Evolutionary conservation across 441 rosid species (phyloP), one percentile per base, ranked within the genome.

Genomic region (Sinapis alba): DNA sequence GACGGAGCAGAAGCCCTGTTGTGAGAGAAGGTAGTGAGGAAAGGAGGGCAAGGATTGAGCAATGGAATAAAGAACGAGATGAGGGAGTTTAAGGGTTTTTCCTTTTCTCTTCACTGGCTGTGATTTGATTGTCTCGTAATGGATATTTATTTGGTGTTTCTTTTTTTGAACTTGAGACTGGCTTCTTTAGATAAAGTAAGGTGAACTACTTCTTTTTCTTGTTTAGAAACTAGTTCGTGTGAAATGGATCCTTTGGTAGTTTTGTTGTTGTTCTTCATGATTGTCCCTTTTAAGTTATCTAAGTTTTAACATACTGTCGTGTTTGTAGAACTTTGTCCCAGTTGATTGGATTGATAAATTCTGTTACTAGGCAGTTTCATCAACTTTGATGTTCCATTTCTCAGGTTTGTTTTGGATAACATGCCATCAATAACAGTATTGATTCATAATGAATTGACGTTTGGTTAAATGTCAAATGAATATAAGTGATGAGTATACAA

Each of bases 1-100:
- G 27, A 62, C 62, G 69, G 41, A 72, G 90, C 68, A 68, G 79
- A 77, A 85, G 86, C 36, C 86, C 89, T 4, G 79, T 78, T 3
- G 79, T 34, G 43, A 80, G 89, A 77, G 89, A 82, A 76, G 89
- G 87, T 18, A 86, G 89, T 7, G 89, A 86, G 72, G 87, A 86
- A 72, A 80, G 89, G 4, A 76, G 89, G 57, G 87, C 87, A 0
- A 82, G 82, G 50, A 86, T 86, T 38, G 87, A 82, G 80, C 85
- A 83, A 69, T 86, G 89, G 87, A 86, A 86, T 68, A 75, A 83
- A 13, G 89, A 86, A 73, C 80, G 73, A 21, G 84, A 83, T 45
- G 85, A 72, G 68, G 79, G 80, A 62, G 84, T 78, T 72, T 68
- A 64, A 59, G 71, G 72, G 34, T 34, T 12, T 62, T 11, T 36